Percentiles rank a stretch among this genome's conserved stretches.
These are phyloP conservation scores for Ophiostoma triangulosporum DNA, from an alignment of 2,329 filamentous ascomycete species.

Conservation along the genomic window DNA sequence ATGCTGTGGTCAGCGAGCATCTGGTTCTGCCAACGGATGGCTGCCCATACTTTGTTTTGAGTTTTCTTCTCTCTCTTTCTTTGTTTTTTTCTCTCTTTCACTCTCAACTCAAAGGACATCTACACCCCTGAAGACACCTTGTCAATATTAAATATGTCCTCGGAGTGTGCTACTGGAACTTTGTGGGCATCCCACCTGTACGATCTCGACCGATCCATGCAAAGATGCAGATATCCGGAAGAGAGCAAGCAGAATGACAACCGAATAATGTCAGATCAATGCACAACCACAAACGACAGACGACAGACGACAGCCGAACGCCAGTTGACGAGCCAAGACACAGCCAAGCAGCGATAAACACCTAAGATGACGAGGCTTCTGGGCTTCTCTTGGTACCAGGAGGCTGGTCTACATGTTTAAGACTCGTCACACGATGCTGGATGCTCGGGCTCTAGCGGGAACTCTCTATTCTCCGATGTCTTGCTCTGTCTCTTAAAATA, in stretches of 20 bases:
- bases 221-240: not conserved
- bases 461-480: not conserved
- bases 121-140: too few relatives aligned
- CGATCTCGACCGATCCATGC: not conserved
- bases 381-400: not conserved
- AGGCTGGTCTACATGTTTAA: not conserved
- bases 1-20: not conserved
- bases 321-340: not conserved
- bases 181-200: slow-evolving; percentile 1
- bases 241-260: not conserved
- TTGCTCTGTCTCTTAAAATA: not conserved
- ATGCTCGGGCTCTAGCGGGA: too few relatives aligned
- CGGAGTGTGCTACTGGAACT: slow-evolving; percentile 5
- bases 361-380: not conserved
- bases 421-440: too few relatives aligned
- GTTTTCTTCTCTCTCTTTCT: not conserved
- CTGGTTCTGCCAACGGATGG: not conserved
- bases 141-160: too few relatives aligned
- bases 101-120: too few relatives aligned
- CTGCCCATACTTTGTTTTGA: not conserved
- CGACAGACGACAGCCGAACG: not conserved
- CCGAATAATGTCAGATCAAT: not conserved
- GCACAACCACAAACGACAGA: not conserved
- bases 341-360: not conserved
- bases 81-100: not conserved